Evolutionary conservation across 2,329 filamentous ascomycete species (phyloP).

Genomic region (Chalaropsis thielavioides): DNA sequence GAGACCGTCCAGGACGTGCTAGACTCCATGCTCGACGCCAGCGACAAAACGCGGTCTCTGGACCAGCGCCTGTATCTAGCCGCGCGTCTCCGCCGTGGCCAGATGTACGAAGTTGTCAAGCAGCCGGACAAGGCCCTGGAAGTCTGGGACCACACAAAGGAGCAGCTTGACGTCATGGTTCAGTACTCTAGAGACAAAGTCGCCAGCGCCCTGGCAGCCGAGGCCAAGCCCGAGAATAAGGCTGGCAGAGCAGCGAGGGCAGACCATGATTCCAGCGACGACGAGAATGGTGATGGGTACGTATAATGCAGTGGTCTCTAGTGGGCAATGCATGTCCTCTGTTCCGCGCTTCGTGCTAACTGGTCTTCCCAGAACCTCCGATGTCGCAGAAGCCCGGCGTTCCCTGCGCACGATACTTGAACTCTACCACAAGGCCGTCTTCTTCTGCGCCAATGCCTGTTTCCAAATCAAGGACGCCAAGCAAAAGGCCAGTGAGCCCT

Average conservation of each 20-base stretch:
- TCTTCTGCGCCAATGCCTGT: conserved; percentile 71
- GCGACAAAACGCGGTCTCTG: conserved; percentile 3
- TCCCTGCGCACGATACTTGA: conserved; percentile 57
- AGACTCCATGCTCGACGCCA: background rate
- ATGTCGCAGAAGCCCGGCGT: background rate
- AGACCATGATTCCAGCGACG: background rate
- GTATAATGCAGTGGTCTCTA: too few relatives aligned
- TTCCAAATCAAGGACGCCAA: conserved; percentile 69
- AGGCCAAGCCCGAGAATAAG: background rate
- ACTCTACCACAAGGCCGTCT: conserved; percentile 64
- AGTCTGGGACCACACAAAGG: background rate
- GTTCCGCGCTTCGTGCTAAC: background rate
- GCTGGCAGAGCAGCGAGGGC: background rate
- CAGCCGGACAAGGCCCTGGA: background rate
- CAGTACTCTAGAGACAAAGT: background rate
- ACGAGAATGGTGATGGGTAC: background rate
- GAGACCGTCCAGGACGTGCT: background rate
- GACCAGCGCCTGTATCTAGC: conserved; percentile 21
- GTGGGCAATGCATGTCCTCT: background rate
- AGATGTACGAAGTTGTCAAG: background rate
- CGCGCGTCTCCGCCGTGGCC: background rate
- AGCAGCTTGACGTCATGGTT: background rate
- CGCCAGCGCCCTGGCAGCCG: background rate
- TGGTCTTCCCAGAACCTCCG: background rate
- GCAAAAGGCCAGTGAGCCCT: conserved; percentile 35